Conservation (phyloP, 306 rosid species). For the Fagus crenata region DNA sequence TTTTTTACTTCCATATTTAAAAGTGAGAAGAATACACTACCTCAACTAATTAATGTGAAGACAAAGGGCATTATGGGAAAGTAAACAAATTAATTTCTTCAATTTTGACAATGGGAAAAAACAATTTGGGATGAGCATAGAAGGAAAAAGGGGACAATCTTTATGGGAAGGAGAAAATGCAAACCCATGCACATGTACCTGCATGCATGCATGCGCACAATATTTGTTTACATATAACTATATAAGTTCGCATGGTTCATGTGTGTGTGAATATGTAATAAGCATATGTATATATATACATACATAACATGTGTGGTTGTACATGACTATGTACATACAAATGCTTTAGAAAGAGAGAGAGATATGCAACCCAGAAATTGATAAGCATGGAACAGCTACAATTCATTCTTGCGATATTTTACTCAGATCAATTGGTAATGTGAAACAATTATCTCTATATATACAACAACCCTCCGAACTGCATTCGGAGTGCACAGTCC, state of each 20-base stretch:
- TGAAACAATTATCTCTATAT: slow-evolving; percentile 60
- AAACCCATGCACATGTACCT: background rate
- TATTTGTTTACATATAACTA: background rate
- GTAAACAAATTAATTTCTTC: background rate
- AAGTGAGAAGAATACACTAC: background rate
- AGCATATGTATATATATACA: background rate
- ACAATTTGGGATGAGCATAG: background rate
- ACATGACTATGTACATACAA: background rate
- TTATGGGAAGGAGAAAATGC: background rate
- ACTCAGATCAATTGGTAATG: slow-evolving; percentile 52
- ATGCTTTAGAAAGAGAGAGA: background rate
- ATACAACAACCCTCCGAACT: slow-evolving; percentile 54
- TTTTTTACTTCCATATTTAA: background rate
- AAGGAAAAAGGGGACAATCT: background rate
- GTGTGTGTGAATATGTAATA: background rate
- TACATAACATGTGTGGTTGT: slow-evolving; percentile 7
- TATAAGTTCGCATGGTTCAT: background rate
- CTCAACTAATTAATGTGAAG: background rate
- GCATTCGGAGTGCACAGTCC: slow-evolving; percentile 38
- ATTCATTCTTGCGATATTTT: slow-evolving; percentile 45
- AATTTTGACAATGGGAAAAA: background rate
- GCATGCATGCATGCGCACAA: background rate
- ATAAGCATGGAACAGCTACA: slow-evolving; percentile 42
- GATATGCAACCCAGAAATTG: background rate
- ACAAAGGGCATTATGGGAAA: background rate